Conservation (phyloP, 2,329 filamentous ascomycete genomes). For the Xylariomycetidae sp. region DNA sequence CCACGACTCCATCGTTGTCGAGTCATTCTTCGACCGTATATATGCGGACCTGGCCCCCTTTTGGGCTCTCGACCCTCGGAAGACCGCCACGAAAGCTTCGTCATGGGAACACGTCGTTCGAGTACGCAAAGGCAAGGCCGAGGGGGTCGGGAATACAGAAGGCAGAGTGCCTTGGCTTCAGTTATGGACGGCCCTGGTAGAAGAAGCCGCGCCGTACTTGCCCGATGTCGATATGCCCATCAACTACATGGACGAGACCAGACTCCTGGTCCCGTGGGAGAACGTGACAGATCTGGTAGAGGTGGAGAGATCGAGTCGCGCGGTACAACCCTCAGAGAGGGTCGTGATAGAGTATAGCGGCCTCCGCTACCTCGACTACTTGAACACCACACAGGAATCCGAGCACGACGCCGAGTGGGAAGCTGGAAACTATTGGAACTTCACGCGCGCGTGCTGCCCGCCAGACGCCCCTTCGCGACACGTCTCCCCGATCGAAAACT, state of each 20-base stretch:
- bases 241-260: conserved; percentile 46
- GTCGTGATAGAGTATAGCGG: conserved; percentile 34
- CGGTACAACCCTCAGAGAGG: conserved; percentile 30
- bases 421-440: conserved; percentile 41
- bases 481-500: conserved; percentile 22
- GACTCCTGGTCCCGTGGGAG: conserved; percentile 47
- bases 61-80: conserved; percentile 46
- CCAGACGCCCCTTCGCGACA: conserved; percentile 41
- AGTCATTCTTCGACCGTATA: conserved; percentile 60
- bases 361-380: conserved; percentile 14
- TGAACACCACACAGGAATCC: conserved; percentile 4
- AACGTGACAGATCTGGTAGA: conserved; percentile 38
- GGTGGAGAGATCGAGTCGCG: conserved; percentile 33
- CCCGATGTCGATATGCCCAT: conserved; percentile 51
- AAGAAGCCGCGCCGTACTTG: conserved; percentile 42
- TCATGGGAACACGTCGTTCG: conserved; percentile 40
- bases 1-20: conserved; percentile 44
- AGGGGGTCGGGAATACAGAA: conserved; percentile 31
- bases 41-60: conserved; percentile 57
- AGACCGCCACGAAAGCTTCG: conserved; percentile 33
- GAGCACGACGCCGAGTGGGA: conserved; percentile 32
- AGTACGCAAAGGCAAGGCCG: conserved; percentile 41
- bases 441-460: conserved; percentile 42
- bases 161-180: conserved; percentile 38
- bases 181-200: conserved; percentile 44